Evolutionary conservation across 2,329 filamentous ascomycete species (phyloP), one percentile per base, ranked within the genome.

Genomic region (Sclerotinia nivalis): DNA sequence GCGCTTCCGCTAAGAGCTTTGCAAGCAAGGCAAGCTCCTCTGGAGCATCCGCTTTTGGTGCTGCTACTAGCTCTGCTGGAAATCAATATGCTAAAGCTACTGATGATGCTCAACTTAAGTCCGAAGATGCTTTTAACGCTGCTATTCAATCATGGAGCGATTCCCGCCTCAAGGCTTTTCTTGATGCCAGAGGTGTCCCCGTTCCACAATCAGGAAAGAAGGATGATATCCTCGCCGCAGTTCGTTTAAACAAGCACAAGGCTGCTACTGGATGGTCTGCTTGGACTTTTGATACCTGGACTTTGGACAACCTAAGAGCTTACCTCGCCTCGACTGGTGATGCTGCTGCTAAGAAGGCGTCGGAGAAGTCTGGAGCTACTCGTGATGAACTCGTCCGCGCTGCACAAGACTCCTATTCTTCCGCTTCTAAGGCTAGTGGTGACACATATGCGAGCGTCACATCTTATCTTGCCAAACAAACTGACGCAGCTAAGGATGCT

Each of bases 231-330:
- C 83, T 92, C 52, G 90, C 91, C 40, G 84, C 90, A 70, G 92
- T 93, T n/a, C 88, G 92, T 75, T 87, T 91, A 76, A 84, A 93
- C 78, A 83, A 87, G 37, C 89, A 93, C 82, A 90, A 91, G 81
- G 90, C 89, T 60, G 84, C 88, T 12, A 84, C 84, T 61, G 88
- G 87, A 25, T 92, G 87, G 83, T 90, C 83, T 71, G 87, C 89
- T 4, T 94, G 92, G 91, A 93, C 89, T 22, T 93, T 93, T 78
- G 91, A 94, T 74, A 92, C 93, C 72, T 89, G 91, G 80, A 91
- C 88, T 52, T 84, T 85, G 66, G 89, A 93, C 3, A 91, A 92
- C 76, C 80, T 95, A 60, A 89, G 88, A 77, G 78, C 81, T 1
- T 88, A 88, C 71, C 81, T 90, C 13, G 76, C 77, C 6, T 82